Evolutionary conservation across 2,329 filamentous ascomycete genomes (phyloP), one percentile per base, ranked within the genome.

Genomic region (Ramichloridium luteum): DNA sequence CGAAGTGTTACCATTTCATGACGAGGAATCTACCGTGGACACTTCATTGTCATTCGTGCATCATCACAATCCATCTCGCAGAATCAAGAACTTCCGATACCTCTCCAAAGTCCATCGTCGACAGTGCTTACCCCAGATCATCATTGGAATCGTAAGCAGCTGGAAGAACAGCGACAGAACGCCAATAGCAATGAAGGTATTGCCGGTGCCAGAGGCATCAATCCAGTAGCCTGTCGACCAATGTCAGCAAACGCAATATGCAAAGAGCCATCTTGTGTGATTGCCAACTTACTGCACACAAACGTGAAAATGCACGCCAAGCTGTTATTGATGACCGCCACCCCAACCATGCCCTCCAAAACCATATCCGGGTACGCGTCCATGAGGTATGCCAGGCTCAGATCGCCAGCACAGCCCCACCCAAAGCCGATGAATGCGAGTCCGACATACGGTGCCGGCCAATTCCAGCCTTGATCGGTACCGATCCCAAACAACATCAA

Each of bases 341-440:
- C 68, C 4, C 68, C 67, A 2, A 71, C 68, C 68, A 72, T 72
- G 16, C 68, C 68, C 41, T 72, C 68, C 3, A 72, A 51, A 4
- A 72, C 61, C 60, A 70, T 70, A 18, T 70, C 67, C 1, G 67
- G 67, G 36, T 72, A 72, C 3, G 62, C 63, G 36, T 72, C 68
- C 41, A 67, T 67, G 4, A 71, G 52, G 37, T 72, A 72, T 0
- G 68, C 64, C 57, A 53, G 50, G 10, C 45, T 47, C 14, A 74
- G 47, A 48, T 73, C 70, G 4, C 70, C 70, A 2, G 67, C 67
- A 30, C 68, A 72, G 5, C 70, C 70, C 50, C 68, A 73, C 2
- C 70, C 70, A 33, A 74, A 73, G 4, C 70, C 70, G 16, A 72
- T 72, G 40, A 72, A 64, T 3, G 65, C 70, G 1, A 73, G 52